Conservation (phyloP, 2,329 filamentous ascomycete species). For the Ceratocystis diversiconidia region DNA sequence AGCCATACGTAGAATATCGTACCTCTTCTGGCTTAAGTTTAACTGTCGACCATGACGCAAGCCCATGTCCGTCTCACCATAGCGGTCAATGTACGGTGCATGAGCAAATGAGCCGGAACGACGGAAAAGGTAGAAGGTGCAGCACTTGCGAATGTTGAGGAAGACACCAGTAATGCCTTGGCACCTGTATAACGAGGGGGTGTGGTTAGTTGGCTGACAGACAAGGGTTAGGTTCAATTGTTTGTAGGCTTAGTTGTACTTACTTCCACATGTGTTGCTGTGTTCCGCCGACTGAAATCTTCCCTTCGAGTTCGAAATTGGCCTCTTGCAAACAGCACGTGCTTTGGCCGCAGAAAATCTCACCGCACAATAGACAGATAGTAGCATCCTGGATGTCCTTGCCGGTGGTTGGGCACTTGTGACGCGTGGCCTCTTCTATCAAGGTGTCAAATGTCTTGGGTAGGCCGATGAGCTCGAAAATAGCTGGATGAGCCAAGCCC, state of each 20-base stretch:
- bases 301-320: slow-evolving; percentile 29
- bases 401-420: slow-evolving; percentile 74
- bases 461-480: slow-evolving; percentile 85
- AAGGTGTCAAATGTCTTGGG: slow-evolving; percentile 84
- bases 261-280: slow-evolving; percentile 82
- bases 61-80: slow-evolving; percentile 89
- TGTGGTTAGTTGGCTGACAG: slow-evolving; percentile 8
- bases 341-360: slow-evolving; percentile 91
- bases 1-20: slow-evolving; percentile 72
- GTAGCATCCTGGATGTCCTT: slow-evolving; percentile 84
- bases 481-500: slow-evolving; percentile 62
- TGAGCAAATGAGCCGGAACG: slow-evolving; percentile 69
- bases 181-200: slow-evolving; percentile 41
- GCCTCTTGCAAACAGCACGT: slow-evolving; percentile 70
- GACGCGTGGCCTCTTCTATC: slow-evolving; percentile 77
- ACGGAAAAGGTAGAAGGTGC: slow-evolving; percentile 73
- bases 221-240: background rate
- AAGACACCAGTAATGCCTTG: slow-evolving; percentile 84
- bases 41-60: slow-evolving; percentile 76
- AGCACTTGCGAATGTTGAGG: slow-evolving; percentile 93
- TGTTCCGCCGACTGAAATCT: slow-evolving; percentile 57
- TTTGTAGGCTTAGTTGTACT: slow-evolving; percentile 26
- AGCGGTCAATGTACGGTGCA: slow-evolving; percentile 88
- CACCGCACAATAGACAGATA: slow-evolving; percentile 86
- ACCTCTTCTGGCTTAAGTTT: slow-evolving; percentile 84